Conservation (phyloP, 1,284 basidiomycete species). For the Ceratobasidium sp. region DNA sequence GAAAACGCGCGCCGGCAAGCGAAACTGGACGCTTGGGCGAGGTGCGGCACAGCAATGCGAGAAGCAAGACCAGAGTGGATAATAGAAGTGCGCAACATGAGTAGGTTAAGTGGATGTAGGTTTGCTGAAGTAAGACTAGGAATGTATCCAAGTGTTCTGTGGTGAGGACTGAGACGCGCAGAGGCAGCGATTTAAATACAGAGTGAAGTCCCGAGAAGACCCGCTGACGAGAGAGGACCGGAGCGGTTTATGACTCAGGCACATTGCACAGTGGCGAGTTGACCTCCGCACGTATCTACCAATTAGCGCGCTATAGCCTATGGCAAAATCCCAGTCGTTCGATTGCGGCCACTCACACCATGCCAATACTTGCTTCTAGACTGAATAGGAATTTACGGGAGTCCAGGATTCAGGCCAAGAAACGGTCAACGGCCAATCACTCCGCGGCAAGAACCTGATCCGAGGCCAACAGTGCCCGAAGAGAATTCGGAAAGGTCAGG, state of each 20-base stretch:
- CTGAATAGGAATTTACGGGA: too few species aligned
- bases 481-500: too few species aligned
- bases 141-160: conserved; percentile 2
- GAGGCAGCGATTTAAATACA: conserved; percentile 18
- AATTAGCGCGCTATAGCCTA: too few species aligned
- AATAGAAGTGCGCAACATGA: conserved; percentile 31
- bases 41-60: conserved; percentile 7
- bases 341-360: too few species aligned
- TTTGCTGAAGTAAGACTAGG: not conserved
- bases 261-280: too few species aligned
- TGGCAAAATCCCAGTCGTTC: too few species aligned
- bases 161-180: conserved; percentile 1
- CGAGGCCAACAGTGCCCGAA: too few species aligned
- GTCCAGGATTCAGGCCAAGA: too few species aligned
- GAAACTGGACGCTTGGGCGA: conserved; percentile 34
- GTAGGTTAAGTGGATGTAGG: not conserved
- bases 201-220: conserved; percentile 12
- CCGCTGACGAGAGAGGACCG: conserved; percentile 24
- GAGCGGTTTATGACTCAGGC: not conserved
- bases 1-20: conserved; percentile 28
- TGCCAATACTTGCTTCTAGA: too few species aligned
- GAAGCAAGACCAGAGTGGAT: conserved; percentile 19
- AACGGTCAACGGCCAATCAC: too few species aligned
- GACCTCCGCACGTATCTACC: too few species aligned
- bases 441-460: too few species aligned